Evolutionary conservation across 2,329 filamentous ascomycete genomes (phyloP).

Genomic region (Beauveria scarabaeidicola): DNA sequence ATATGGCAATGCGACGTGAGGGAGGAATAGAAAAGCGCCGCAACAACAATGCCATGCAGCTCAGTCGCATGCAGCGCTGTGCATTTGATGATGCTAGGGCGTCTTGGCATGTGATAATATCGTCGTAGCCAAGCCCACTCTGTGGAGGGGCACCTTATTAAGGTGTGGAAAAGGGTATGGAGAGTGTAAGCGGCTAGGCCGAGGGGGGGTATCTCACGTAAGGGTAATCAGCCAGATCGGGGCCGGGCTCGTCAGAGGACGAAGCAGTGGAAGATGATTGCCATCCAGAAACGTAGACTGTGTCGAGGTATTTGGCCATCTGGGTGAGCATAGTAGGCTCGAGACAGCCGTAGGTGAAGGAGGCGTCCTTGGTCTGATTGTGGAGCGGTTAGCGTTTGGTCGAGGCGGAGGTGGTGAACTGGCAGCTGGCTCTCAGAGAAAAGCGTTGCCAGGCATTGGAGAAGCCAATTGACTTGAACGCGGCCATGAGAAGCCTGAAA

Average conservation of each 20-base stretch:
- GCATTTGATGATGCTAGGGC: not conserved
- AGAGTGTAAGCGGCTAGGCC: slow-evolving; percentile 8
- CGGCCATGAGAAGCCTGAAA: not conserved
- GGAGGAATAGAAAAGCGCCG: not conserved
- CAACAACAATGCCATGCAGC: not conserved
- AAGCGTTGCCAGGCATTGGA: not conserved
- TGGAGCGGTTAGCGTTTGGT: not conserved
- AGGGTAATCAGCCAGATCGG: slow-evolving; percentile 96
- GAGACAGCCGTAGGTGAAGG: slow-evolving; percentile 93
- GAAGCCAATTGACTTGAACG: not conserved
- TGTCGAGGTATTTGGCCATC: slow-evolving; percentile 98
- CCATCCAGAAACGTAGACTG: slow-evolving; percentile 98
- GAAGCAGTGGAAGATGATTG: slow-evolving; percentile 96
- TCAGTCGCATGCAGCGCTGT: not conserved
- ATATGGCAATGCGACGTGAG: not conserved
- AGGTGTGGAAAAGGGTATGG: slow-evolving; percentile 4
- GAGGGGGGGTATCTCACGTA: slow-evolving; percentile 45
- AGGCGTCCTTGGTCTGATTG: slow-evolving; percentile 66
- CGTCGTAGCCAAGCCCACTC: slow-evolving; percentile 7
- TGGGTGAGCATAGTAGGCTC: slow-evolving; percentile 98
- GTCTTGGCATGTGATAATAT: slow-evolving; percentile 12
- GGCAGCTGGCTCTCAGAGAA: not conserved
- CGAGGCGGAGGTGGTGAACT: not conserved
- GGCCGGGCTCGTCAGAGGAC: slow-evolving; percentile 88
- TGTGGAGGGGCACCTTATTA: slow-evolving; percentile 8